Evolutionary conservation across 2,329 filamentous ascomycete species (phyloP), one percentile per base, ranked within the genome.

Genomic region (Didymella pomorum): DNA sequence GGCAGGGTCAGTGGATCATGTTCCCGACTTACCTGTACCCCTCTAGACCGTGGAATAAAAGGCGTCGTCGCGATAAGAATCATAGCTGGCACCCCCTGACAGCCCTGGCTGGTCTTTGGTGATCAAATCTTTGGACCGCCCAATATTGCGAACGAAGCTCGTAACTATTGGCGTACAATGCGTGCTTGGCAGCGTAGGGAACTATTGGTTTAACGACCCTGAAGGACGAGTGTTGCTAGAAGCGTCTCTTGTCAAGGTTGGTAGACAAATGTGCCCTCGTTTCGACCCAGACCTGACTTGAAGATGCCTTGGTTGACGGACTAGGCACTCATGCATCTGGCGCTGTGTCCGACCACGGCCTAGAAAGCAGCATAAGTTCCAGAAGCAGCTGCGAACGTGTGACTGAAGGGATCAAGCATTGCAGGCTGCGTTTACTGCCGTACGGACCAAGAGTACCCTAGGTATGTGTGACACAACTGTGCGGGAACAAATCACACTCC

Each of bases 391-490:
- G 26, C 35, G 18, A 31, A 18, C 35, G 21, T 35, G 20, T 41
- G 20, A 51, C 41, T 35, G 23, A 42, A 28, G 41, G 31, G 31
- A 56, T 25, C 55, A 55, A 52, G 37, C 39, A 25, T 28, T 14
- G 33, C 35, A 28, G 31, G 29, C 26, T 48, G 35, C 47, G 52
- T 57, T 60, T 49, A 44, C 46, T 57, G 49, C 52, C 51, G 61
- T 46, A 37, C 48, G 55, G 60, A 47, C 55, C 51, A 61, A 35
- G 47, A 37, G 42, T 25, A 48, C 29, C 12, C 4, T 31, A 14
- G 2, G 4, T 31, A 16, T 10, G 48, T 59, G 56, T 52, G 52
- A 59, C 48, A 33, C 18, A 56, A 16, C 37, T 55, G 52, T 43
- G 50, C 31, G 48, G 48, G 48, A 41, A 47, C 28, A 46, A 62